phyloP scores from a whole-genome alignment of 1,284 basidiomycete genomes.

The Trametes versicolor region DNA sequence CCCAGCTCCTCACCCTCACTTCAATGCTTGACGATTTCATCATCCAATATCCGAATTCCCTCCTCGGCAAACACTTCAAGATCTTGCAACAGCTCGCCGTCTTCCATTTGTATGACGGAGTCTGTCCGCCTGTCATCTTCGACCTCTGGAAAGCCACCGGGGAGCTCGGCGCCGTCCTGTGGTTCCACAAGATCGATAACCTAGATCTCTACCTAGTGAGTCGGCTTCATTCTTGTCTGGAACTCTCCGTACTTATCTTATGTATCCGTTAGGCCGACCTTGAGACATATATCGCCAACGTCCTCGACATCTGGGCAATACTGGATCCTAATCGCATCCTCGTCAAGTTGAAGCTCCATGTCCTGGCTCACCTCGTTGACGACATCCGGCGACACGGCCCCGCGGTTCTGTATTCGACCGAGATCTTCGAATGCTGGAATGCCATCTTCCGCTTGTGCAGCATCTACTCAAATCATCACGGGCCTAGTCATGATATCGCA shows the following conservation, averaged over 20 bases:
- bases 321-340: conserved; percentile 45
- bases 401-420: conserved; percentile 40
- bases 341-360: conserved; percentile 47
- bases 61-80: conserved; percentile 40
- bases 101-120: conserved; percentile 38
- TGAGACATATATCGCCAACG: conserved; percentile 41
- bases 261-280: conserved; percentile 38
- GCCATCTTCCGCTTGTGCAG: conserved; percentile 51
- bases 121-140: conserved; percentile 9
- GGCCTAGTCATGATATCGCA: conserved; percentile 52
- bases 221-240: not conserved
- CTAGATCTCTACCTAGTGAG: conserved; percentile 43
- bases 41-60: conserved; percentile 37
- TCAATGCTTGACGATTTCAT: conserved; percentile 36
- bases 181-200: conserved; percentile 47
- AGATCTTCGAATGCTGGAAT: conserved; percentile 57
- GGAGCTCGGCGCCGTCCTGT: conserved; percentile 45
- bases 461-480: conserved; percentile 53
- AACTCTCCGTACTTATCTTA: too few relatives aligned
- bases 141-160: conserved; percentile 42
- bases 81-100: conserved; percentile 29
- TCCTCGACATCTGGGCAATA: conserved; percentile 44
- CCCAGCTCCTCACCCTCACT: too few relatives aligned
- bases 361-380: conserved; percentile 36
- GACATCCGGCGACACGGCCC: conserved; percentile 47